Percentiles rank a stretch among this genome's conserved stretches.
Conservation (phyloP, 2,329 filamentous ascomycete species). For the Thelonectria olida region DNA sequence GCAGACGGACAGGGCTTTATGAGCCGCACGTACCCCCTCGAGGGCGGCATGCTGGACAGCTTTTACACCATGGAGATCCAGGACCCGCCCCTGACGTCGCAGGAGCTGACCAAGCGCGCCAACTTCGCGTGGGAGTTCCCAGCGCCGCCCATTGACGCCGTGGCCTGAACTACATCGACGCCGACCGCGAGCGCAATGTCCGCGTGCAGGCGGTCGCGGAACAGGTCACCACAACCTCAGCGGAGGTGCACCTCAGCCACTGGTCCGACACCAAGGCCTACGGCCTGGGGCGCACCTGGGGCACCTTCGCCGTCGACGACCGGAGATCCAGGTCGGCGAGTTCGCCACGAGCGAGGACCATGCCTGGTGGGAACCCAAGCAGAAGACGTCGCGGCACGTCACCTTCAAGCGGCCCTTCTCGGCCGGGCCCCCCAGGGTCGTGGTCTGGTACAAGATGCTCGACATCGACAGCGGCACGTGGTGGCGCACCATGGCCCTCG, state of each 20-base stretch:
- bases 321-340: slow-evolving; percentile 22
- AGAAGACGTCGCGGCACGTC: slow-evolving; percentile 17
- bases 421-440: slow-evolving; percentile 13
- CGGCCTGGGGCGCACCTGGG: slow-evolving; percentile 18
- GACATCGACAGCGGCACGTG: slow-evolving; percentile 20
- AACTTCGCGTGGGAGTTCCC: slow-evolving; percentile 8
- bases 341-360: slow-evolving; percentile 22
- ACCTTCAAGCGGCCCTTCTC: slow-evolving; percentile 17
- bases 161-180: slow-evolving; percentile 17
- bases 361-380: slow-evolving; percentile 20
- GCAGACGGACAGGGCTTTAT: slow-evolving; percentile 32
- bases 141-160: background rate
- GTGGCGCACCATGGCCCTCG: slow-evolving; percentile 16
- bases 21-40: slow-evolving; percentile 21
- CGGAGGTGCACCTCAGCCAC: slow-evolving; percentile 6
- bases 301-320: slow-evolving; percentile 5
- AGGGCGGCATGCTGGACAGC: slow-evolving; percentile 14
- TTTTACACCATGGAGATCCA: background rate
- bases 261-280: slow-evolving; percentile 25
- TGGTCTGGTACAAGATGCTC: slow-evolving; percentile 23
- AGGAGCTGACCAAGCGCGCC: background rate
- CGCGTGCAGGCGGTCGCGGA: slow-evolving; percentile 18
- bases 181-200: slow-evolving; percentile 11
- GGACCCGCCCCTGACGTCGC: background rate
- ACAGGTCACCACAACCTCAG: background rate